Base-by-base conservation (phyloP, 805 yeast genomes). In the Priceomyces fermenticarens region DNA sequence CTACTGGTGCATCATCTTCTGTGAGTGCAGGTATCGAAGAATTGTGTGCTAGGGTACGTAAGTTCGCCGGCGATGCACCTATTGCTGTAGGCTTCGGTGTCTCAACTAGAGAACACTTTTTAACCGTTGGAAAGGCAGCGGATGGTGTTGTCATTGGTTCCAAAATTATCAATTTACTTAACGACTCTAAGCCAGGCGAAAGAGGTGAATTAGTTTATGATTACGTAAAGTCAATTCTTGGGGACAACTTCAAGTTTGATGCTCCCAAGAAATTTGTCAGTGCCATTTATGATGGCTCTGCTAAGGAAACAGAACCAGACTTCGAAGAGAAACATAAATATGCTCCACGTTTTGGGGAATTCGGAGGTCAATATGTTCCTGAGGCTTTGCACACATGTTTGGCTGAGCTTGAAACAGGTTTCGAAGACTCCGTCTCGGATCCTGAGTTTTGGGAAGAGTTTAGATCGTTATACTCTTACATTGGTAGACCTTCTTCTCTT, bases 291-390 rank as follows among this genome's bases (percentile, higher is more conserved):
- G 49, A 54, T 27, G 38, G 36, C 3, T 38, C 44, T 4, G 37
- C 44, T 11, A 68, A 59, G 37, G 70, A 66, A 38, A 64, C 71
- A 32, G 50, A 57, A 10, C 63, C 69, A 11, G 51, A 65, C 7
- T 66, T 70, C 47, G 72, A 72, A 43, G 93, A 85, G 61, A 45
- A 48, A 4, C 93, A 85, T 58, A 77, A 79, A 47, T 85, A 77
- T 59, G 77, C 81, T 51, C 84, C 91, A 42, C 75, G 85, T 47
- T 91, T 91, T 55, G 99, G 98, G 57, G 89, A 81, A 37, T 95
- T 88, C 59, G 99, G 99, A 62, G 99, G 99, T 45, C 99, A 93
- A 70, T 93, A 88, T 59, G 99, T 93, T 31, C 99, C 99, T 30
- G 99, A 93, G 72, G 88, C 95, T 15, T 71, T 93, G 57, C 91